Evolutionary conservation across 148 eudicot genomes (phyloP).

Genomic region (Camellia granthamiana): DNA sequence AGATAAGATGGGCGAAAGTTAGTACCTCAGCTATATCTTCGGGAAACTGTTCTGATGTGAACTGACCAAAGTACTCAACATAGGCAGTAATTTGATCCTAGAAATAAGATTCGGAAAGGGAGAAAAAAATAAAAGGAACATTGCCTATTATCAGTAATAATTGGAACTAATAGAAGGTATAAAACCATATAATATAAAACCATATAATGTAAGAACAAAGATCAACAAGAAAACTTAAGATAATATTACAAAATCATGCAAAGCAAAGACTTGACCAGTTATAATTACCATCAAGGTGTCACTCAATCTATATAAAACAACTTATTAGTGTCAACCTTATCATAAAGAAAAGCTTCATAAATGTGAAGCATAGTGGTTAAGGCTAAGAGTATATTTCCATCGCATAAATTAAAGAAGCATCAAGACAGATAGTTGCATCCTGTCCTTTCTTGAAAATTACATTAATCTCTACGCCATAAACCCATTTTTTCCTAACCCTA

Average conservation of each 20-base stretch:
- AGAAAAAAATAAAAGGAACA: background rate
- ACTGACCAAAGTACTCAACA: conserved; percentile 93
- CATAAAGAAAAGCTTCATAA: background rate
- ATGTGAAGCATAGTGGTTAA: background rate
- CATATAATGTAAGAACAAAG: background rate
- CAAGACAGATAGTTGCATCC: no score
- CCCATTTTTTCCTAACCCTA: background rate
- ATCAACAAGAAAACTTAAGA: background rate
- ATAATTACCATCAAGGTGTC: background rate
- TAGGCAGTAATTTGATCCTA: conserved; percentile 91
- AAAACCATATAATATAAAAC: background rate
- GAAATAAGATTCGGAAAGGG: background rate
- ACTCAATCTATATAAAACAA: background rate
- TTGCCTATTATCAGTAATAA: background rate
- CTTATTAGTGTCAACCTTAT: background rate
- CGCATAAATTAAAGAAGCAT: no score
- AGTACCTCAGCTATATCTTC: conserved; percentile 92
- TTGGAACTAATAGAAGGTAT: conserved; percentile 1
- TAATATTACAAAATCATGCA: background rate
- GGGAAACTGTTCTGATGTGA: conserved; percentile 84
- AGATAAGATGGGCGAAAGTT: background rate
- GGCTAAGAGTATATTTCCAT: no score
- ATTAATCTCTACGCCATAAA: background rate
- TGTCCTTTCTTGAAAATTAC: background rate
- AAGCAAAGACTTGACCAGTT: background rate